Percentiles rank a stretch among this genome's conserved stretches.
Conservation (phyloP, 352 stramenopile genomes). For the Blastocystis sp. region DNA sequence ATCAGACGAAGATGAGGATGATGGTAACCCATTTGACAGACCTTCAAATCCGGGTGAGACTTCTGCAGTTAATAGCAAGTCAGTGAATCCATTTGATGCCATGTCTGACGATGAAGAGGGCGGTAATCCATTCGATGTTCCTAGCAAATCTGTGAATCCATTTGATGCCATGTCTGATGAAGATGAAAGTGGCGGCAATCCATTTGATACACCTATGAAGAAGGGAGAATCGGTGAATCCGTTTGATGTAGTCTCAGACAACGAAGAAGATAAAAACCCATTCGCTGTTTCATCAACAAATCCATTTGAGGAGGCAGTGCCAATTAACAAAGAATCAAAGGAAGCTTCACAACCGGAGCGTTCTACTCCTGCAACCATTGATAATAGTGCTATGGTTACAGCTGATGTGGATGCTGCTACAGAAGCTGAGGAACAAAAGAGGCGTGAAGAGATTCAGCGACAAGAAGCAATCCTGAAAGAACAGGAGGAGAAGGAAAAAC, state of each 20-base stretch:
- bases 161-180: neutral
- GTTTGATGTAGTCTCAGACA: neutral
- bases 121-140: conserved; percentile 17
- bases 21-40: neutral
- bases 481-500: neutral
- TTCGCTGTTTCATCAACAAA: neutral
- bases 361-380: too few relatives aligned
- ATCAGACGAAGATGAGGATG: neutral
- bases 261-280: neutral
- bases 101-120: neutral
- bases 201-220: neutral
- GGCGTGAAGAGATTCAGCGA: neutral
- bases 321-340: neutral
- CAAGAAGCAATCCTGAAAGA: neutral
- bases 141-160: neutral
- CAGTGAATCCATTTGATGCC: conserved; percentile 19
- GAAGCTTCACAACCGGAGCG: neutral
- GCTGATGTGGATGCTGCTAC: neutral
- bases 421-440: neutral
- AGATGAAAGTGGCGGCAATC: neutral
- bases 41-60: neutral
- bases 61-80: neutral
- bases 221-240: neutral
- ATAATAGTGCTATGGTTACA: neutral
- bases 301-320: neutral